Evolutionary conservation across 2,329 filamentous ascomycete species (phyloP), one percentile per base, ranked within the genome.

Genomic region (Rhynchosporium graminicola): DNA sequence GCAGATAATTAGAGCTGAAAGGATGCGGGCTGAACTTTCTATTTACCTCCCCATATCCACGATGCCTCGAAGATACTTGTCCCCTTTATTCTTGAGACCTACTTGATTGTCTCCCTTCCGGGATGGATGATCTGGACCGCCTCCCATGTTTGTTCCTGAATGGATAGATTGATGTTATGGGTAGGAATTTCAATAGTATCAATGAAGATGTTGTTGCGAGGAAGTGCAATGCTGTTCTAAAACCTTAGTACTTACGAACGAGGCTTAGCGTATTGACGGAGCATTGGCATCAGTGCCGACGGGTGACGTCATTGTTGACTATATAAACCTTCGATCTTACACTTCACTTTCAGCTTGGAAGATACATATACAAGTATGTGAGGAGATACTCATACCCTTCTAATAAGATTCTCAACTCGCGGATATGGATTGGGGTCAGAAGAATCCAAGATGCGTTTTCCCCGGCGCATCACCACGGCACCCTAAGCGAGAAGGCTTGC

Each of bases 41-140:
- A 31, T 50, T 61, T 57, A 74, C 75, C 75, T 77, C 64, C 75
- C 75, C 75, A 77, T 77, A 57, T 77, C 75, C 48, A 77, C 75
- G 31, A 77, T 71, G 20, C 73, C 75, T n/a, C 65, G 48, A 38
- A 68, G 58, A 46, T 67, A 31, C 52, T 66, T 62, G 42, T 67
- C 54, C 15, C 55, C 63, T 47, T 63, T 61, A 36, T 38, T 55
- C 15, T 50, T 28, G 31, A 9, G 31, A 15, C 50, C 55, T 31
- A 59, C 57, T 38, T 48, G 48, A 46, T 38, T 47, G 26, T 28
- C 12, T 29, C 54, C 54, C n/a, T 45, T 57, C 26, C 42, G 40
- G 54, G 36, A 52, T n/a, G 58, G 58, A 42, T 45, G 31, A 43
- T 36, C 28, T 48, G 50, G 47, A 36, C 58, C 58, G 29, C 58